Conservation (phyloP, 768 basidiomycete species). For the Amanita molliuscula region DNA sequence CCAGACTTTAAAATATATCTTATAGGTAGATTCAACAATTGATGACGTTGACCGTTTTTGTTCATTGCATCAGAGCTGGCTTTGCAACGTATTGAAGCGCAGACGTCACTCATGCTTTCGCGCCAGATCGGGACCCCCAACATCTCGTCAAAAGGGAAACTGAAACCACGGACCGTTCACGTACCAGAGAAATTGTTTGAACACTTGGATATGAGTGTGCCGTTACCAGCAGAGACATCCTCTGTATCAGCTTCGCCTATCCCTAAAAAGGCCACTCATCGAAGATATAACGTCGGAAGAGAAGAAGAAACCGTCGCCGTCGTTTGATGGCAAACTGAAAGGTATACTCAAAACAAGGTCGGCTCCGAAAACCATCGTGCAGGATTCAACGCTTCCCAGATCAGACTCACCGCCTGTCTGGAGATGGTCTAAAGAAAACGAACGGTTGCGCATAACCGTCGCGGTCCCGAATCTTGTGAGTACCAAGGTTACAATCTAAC, state of each 20-base stretch:
- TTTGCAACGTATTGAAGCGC: conserved; percentile 56
- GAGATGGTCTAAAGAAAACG: conserved; percentile 38
- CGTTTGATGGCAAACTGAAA: conserved; percentile 18
- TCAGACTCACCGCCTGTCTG: conserved; percentile 21
- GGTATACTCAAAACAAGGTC: conserved; percentile 32
- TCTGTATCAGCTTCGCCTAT: not conserved
- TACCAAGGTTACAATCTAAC: conserved; percentile 7
- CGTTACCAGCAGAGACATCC: not conserved
- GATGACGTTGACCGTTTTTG: not conserved
- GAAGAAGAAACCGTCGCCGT: conserved; percentile 6
- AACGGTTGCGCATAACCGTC: conserved; percentile 37
- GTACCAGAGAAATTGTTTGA: conserved; percentile 27
- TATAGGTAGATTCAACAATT: conserved; percentile 36
- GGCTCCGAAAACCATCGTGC: not conserved
- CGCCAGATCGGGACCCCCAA: conserved; percentile 66
- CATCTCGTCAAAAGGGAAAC: conserved; percentile 67
- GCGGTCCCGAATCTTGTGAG: conserved; percentile 50
- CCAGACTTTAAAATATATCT: conserved; percentile 60
- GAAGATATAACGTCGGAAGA: conserved; percentile 24
- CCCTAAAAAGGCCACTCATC: conserved; percentile 30
- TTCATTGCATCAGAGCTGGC: conserved; percentile 41
- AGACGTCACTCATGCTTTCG: conserved; percentile 49
- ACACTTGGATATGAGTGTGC: not conserved
- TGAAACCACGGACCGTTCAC: conserved; percentile 42
- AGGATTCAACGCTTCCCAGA: too few relatives aligned